Evolutionary conservation across 345 rosid genomes (phyloP).

Genomic region (Aegle marmelos): DNA sequence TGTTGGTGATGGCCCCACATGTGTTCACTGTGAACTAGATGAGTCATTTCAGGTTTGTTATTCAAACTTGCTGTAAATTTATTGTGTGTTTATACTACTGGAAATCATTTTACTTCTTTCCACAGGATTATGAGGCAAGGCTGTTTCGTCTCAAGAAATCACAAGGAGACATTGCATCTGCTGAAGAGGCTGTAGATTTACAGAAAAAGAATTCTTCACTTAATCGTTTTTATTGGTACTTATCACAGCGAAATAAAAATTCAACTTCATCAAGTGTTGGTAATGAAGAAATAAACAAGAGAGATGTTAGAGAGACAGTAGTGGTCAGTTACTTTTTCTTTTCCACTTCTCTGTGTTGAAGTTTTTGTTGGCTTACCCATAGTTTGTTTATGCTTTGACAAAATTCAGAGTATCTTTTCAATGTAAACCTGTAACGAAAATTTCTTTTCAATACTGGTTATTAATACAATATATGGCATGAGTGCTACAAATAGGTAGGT

Average conservation of each 20-base stretch:
- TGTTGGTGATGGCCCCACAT: constrained; percentile 70
- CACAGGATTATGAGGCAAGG: constrained; percentile 86
- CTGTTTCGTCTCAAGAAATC: constrained; percentile 73
- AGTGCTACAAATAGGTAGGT: not conserved
- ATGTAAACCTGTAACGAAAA: not conserved
- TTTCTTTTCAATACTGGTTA: not conserved
- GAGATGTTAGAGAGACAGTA: constrained; percentile 63
- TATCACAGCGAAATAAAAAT: constrained; percentile 50
- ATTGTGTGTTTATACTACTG: constrained; percentile 11
- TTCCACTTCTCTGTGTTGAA: not conserved
- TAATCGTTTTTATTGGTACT: constrained; percentile 75
- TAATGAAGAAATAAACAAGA: constrained; percentile 46
- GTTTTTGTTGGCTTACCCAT: not conserved
- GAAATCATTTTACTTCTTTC: constrained; percentile 15
- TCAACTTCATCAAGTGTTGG: constrained; percentile 30
- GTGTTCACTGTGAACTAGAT: constrained; percentile 86
- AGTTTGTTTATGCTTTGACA: not conserved
- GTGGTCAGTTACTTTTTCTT: constrained; percentile 55
- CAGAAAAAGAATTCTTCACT: constrained; percentile 75
- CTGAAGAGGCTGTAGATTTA: constrained; percentile 75
- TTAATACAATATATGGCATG: not conserved
- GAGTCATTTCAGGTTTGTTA: constrained; percentile 68
- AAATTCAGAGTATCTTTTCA: not conserved
- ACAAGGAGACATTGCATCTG: constrained; percentile 66
- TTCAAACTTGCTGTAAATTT: constrained; percentile 9